These are phyloP conservation scores for Cardiospermum halicacabum DNA, from an alignment of 345 rosid genomes.

Conservation along the genomic window DNA sequence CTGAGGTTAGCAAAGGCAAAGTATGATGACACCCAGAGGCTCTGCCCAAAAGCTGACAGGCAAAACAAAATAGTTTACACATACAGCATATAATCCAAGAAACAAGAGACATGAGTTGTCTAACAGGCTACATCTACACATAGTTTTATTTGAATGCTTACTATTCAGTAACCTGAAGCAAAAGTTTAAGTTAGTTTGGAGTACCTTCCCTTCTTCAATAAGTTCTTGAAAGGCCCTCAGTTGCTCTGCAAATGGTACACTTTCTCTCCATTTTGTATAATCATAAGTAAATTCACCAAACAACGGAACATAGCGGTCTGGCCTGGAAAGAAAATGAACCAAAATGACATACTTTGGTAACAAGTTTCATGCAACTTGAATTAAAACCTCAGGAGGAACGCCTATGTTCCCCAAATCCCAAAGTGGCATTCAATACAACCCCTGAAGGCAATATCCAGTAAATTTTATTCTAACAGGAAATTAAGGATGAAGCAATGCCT, in stretches of 20 bases:
- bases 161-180: background rate
- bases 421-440: background rate
- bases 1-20: background rate
- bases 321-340: constrained; percentile 52
- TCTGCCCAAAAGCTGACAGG: background rate
- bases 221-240: constrained; percentile 74
- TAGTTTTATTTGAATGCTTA: background rate
- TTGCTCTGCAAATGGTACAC: constrained; percentile 78
- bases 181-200: background rate
- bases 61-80: background rate
- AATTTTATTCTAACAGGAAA: background rate
- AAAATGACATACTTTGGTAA: background rate
- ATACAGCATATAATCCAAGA: background rate
- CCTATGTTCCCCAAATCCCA: background rate
- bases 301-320: constrained; percentile 88
- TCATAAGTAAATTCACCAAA: constrained; percentile 69
- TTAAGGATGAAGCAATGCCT: background rate
- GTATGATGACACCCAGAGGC: background rate
- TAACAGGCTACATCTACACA: background rate
- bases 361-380: background rate
- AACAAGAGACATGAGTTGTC: background rate
- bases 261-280: constrained; percentile 69
- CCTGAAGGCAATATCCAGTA: background rate
- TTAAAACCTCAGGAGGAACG: background rate
- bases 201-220: constrained; percentile 85